Base-by-base conservation (phyloP, 1,139 yeast species). In the Lodderomyces pseudojiufengensis region DNA sequence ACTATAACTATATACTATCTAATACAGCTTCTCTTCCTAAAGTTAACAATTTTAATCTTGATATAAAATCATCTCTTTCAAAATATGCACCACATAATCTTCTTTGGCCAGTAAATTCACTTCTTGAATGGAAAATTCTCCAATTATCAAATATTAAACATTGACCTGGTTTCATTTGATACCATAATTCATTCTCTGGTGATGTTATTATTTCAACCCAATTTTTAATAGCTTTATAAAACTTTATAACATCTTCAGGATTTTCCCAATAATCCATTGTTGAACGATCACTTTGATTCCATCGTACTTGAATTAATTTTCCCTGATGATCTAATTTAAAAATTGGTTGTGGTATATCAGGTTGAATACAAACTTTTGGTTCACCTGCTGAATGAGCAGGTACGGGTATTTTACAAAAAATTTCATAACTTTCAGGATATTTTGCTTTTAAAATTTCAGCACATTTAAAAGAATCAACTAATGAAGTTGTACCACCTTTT, bases 311-410 rank as follows among this genome's bases (percentile, higher is more conserved):
- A 15, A 76, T 60, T 42, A 83, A 64, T 29, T 78, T 64, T 1
- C 81, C 83, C 3, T 65, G 52, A 4, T 58, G 55, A 48, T 78
- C 76, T 43, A 79, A 73, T 46, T 74, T 77, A 54, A 83, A 75
- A 2, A 82, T 69, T 2, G 88, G 86, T 47, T 69, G 76, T 1
- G 80, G 70, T 27, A 71, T 61, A 35, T 75, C 77, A 1, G 84
- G 85, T 46, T 76, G 80, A 37, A 80, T 79, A 50, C 84, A 76
- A 14, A 79, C 84, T 37, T 65, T 71, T 35, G 70, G 80, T 50
- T 83, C 90, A 10, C 92, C 92, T 1, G 88, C 85, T 20, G 84
- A 77, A 54, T 83, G 90, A 15, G 86, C 86, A n/a, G 84, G 83
- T 12, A 83, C 65, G 8, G 77, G 75, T 23, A 74, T 62, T 20